Evolutionary conservation across 2,329 filamentous ascomycete species (phyloP).

Genomic region (Talaromyces sp.): DNA sequence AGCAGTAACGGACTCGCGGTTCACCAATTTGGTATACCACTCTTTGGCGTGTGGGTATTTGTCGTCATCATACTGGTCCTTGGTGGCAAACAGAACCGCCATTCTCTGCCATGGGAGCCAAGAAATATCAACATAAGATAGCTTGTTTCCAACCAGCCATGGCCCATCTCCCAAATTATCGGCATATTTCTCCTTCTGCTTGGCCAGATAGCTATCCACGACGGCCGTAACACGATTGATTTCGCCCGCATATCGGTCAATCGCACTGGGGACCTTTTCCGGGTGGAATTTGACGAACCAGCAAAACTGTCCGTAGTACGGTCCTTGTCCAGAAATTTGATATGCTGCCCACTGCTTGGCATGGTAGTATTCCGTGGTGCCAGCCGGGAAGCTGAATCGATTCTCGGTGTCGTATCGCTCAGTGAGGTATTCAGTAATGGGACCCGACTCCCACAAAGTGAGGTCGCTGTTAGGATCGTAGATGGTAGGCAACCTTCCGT

Average conservation of each 20-base stretch:
- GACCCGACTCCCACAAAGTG: constrained; percentile 8
- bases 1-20: not conserved
- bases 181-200: constrained; percentile 14
- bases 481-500: constrained; percentile 7
- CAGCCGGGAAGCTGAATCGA: constrained; percentile 3
- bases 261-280: constrained; percentile 2
- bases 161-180: constrained; percentile 1
- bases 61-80: not conserved
- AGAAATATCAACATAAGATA: constrained; percentile 5
- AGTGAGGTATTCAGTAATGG: constrained; percentile 9
- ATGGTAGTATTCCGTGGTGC: constrained; percentile 11
- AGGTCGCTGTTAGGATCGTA: constrained; percentile 10
- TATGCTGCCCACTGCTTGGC: constrained; percentile 3
- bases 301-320: constrained; percentile 9
- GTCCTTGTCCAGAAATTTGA: constrained; percentile 6
- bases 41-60: not conserved
- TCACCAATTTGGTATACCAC: not conserved
- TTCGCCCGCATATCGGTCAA: constrained; percentile 8
- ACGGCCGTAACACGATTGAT: constrained; percentile 10
- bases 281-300: constrained; percentile 8
- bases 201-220: constrained; percentile 12
- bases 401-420: constrained; percentile 18
- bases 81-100: not conserved
- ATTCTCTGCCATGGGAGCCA: constrained; percentile 10
- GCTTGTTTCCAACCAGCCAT: constrained; percentile 24